Base-by-base conservation (phyloP, 1,139 yeast genomes). In the Pichiaceae sp. region DNA sequence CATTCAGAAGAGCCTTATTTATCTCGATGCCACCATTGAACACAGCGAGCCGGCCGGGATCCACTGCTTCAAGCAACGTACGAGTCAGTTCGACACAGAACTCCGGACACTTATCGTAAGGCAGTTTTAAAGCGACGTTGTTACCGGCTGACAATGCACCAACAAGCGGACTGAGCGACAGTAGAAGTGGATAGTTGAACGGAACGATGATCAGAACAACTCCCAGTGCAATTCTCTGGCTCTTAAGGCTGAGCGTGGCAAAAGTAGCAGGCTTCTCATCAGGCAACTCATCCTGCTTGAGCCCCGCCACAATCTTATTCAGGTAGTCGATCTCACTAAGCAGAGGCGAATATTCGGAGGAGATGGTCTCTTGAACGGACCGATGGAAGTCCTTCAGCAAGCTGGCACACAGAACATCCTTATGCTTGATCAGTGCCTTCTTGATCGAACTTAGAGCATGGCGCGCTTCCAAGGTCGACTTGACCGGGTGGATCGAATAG, bases 121-220 rank as follows among this genome's bases (percentile, higher is more conserved):
- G 94, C 9, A 55, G 37, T 57, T 89, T 89, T 52, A 83, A 63
- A 18, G 84, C 76, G 20, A 84, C 93, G 6, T 79, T 69, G 57
- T 89, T 89, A 17, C 97, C 97, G 17, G 82, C 87, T 2, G 95
- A 87, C 49, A 91, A 64, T 1, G 96, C 96, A 23, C 86, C 86
- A 29, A 78, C 68, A 16, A 89, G 53, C 0, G 96, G 87, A 14
- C 74, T 66, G 19, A 87, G 46, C 0, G 85, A 54, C 45, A 89
- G 63, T 31, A 72, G 46, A 37, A 84, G 58, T 1, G 98, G 98
- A 57, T 81, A 91, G 61, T 89, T 89, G 72, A 84, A 89, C 0
- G 97, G 96, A 1, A 87, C 64, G 38, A 87, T 75, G 38, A 89
- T 66, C 45, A 87, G 68, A 2, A 83, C 83, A 4, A 76, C 72